Base-by-base conservation (phyloP, 2,329 filamentous ascomycete genomes). In the Neopestalotiopsis sp. region DNA sequence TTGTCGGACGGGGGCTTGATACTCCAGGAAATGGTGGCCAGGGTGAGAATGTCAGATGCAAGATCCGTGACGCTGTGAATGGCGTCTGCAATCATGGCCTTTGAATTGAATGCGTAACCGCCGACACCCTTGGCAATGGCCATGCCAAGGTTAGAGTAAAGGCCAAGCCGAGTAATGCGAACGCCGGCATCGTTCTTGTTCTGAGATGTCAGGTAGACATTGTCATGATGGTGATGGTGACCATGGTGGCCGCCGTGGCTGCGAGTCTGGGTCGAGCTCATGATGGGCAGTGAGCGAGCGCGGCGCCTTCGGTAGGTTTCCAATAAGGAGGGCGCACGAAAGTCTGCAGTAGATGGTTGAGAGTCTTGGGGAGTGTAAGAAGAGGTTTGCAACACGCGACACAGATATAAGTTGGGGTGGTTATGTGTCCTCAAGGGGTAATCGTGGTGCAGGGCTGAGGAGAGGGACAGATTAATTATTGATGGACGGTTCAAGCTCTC, bases 11-110 rank as follows among this genome's bases (percentile, higher is more conserved):
- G 94, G 5, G 94, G 91, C 75, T 92, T 94, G 70, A 98, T 83
- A 69, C 95, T 97, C 90, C 93, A 97, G 24, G 95, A 95, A 61
- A 99, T 95, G 10, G 96, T 99, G 17, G 94, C 93, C 24, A 99
- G 88, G 0, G 96, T 99, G 80, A 98, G 90, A 74, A 99, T 88
- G 80, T 99, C 96, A 66, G 95, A 98, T 70, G 97, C 94, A 68
- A 99, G 89, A 81, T 99, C 96, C 63, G 95, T 97, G 73, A 98
- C 87, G 76, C 94, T 95, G 83, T 99, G 96, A 84, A 97, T 95
- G 68, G 94, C 96, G 80, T 99, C 96, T 77, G 96, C 95, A 69
- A 95, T 86, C 86, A 97, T 92, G 69, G 94, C 92, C 82, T 98
- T 94, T 59, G 95, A 98, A 81, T 98, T 95, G 86, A 99, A 98